These are phyloP conservation scores for Penicillium herquei DNA, from an alignment of 495 filamentous ascomycete genomes.

Conservation along the genomic window DNA sequence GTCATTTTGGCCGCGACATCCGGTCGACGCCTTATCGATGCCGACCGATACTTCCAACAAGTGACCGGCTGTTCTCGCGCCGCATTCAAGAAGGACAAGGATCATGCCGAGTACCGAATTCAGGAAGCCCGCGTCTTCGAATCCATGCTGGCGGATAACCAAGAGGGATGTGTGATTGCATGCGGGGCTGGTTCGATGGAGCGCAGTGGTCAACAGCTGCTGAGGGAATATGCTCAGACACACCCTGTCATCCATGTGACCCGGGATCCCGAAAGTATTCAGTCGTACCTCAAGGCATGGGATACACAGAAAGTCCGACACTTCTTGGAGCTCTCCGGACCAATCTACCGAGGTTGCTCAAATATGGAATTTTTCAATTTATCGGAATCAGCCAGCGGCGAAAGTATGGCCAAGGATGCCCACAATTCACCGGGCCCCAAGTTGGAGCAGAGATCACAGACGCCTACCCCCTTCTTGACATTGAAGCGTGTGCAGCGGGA, in stretches of 20 bases:
- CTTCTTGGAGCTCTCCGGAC: conserved; percentile 51
- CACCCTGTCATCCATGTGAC: conserved; percentile 74
- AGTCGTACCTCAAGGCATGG: conserved; percentile 56
- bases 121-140: conserved; percentile 63
- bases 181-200: conserved; percentile 60
- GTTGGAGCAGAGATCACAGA: conserved; percentile 37
- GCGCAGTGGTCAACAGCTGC: conserved; percentile 37
- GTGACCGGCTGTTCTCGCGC: conserved; percentile 60
- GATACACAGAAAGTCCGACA: conserved; percentile 54
- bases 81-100: conserved; percentile 59
- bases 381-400: conserved; percentile 27
- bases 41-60: conserved; percentile 69
- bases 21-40: conserved; percentile 66
- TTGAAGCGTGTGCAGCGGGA: conserved; percentile 68
- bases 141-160: conserved; percentile 59
- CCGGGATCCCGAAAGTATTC: conserved; percentile 63
- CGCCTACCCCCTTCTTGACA: conserved; percentile 57
- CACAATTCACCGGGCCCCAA: conserved; percentile 33
- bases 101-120: conserved; percentile 57
- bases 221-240: conserved; percentile 46
- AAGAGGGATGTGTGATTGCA: conserved; percentile 67
- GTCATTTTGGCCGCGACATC: conserved; percentile 75
- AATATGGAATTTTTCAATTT: conserved; percentile 80
- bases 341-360: conserved; percentile 60
- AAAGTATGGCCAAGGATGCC: conserved; percentile 26